Evolutionary conservation across 202 grass and related monocot species (phyloP), one percentile per base, ranked within the genome.

Genomic region (Schoenoplectus tabernaemontani): DNA sequence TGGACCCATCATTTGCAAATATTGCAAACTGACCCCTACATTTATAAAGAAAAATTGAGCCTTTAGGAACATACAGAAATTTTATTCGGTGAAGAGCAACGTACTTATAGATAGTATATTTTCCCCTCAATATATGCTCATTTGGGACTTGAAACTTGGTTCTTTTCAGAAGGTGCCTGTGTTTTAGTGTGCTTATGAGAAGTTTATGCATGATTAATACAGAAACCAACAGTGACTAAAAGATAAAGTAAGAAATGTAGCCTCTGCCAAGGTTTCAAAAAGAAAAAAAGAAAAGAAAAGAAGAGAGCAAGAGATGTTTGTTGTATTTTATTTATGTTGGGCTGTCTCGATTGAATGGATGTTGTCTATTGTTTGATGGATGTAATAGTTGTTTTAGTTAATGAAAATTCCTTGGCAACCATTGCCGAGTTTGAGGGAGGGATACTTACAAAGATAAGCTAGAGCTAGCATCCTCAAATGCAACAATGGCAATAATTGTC

Each of bases 1-100:
- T 46, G 13, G 43, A 84, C 69, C 95, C 88, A 85, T 97, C 89
- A 81, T 26, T 84, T 70, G 89, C 85, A 59, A 92, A 87, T 77
- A 92, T 85, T 48, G 71, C 84, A 78, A 94, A 85, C 70, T 86
- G 80, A 39, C 11, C 80, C 82, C 95, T 97, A 82, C 50, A 84
- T 84, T 84, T 36, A 80, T 82, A 59, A 76, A 78, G 73, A n/a
- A 92, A 32, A 59, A 16, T 48, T 20, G 22, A 24, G 39, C 38
- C 23, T 62, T 62, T 43, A 79, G 8, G 58, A 44, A 79, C 7
- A 48, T 13, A 77, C 63, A 38, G 36, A 23, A 30, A 85, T 70
- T 78, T 80, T 84, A 86, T 86, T 82, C 67, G 67, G 83, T 83
- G 77, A 57, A 63, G 64, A 78, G 76, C 79, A 78, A 54, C 57